Evolutionary conservation across 768 basidiomycete species (phyloP).

Genomic region (Lactarius quietus): DNA sequence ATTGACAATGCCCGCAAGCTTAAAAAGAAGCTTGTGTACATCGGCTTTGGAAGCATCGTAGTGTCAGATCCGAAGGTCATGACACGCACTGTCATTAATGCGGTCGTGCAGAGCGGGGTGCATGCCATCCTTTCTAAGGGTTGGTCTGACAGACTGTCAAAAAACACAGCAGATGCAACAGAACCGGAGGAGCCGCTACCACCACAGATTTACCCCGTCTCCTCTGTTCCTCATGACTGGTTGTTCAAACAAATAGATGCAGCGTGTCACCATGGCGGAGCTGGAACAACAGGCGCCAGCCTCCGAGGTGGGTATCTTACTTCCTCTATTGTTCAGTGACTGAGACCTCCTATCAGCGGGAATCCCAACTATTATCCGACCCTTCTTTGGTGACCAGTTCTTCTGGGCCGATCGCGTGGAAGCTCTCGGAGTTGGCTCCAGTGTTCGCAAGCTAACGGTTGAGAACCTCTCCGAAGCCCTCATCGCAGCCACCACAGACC

Average conservation of each 20-base stretch:
- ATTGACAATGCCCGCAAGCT: slow-evolving; percentile 71
- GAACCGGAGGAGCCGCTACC: slow-evolving; percentile 71
- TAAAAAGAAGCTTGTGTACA: slow-evolving; percentile 91
- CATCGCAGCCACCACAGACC: slow-evolving; percentile 75
- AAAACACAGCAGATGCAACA: slow-evolving; percentile 49
- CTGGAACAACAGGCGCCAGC: slow-evolving; percentile 94
- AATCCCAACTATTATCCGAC: slow-evolving; percentile 92
- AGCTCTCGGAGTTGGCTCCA: slow-evolving; percentile 86
- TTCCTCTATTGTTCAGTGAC: background rate
- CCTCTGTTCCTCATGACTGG: slow-evolving; percentile 94
- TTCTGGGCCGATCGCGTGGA: slow-evolving; percentile 99
- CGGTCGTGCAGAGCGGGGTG: slow-evolving; percentile 82
- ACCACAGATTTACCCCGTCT: slow-evolving; percentile 76
- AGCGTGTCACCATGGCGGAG: slow-evolving; percentile 98
- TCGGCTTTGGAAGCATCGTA: slow-evolving; percentile 97
- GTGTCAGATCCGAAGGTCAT: slow-evolving; percentile 92
- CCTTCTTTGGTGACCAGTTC: slow-evolving; percentile 97
- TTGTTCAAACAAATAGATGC: slow-evolving; percentile 90
- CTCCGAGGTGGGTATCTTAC: slow-evolving; percentile 60
- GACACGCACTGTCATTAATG: slow-evolving; percentile 88
- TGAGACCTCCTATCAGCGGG: slow-evolving; percentile 51
- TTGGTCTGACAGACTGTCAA: slow-evolving; percentile 89
- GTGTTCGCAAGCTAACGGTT: slow-evolving; percentile 84
- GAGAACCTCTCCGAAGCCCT: slow-evolving; percentile 77
- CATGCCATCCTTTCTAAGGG: slow-evolving; percentile 94